Evolutionary conservation across 1,139 yeast species (phyloP).

Genomic region (Pichia sp.): DNA sequence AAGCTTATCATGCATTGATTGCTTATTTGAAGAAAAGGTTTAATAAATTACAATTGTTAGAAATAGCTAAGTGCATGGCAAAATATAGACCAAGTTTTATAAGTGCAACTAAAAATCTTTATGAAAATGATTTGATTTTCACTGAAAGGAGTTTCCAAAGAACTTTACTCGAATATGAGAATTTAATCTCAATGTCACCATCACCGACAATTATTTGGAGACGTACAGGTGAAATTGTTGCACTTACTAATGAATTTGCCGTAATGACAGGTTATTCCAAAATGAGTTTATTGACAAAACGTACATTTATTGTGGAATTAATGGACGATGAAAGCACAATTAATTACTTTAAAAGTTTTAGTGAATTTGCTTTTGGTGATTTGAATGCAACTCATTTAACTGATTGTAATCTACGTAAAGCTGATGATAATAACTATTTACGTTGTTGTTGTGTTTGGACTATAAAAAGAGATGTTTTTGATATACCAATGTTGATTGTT

Average conservation of each 20-base stretch:
- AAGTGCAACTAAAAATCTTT: slow-evolving; percentile 61
- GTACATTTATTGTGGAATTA: slow-evolving; percentile 64
- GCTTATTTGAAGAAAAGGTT: slow-evolving; percentile 49
- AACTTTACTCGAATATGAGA: slow-evolving; percentile 59
- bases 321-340: slow-evolving; percentile 84
- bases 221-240: slow-evolving; percentile 69
- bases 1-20: slow-evolving; percentile 57
- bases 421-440: slow-evolving; percentile 31
- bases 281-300: slow-evolving; percentile 41
- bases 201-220: slow-evolving; percentile 75
- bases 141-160: slow-evolving; percentile 66
- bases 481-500: slow-evolving; percentile 52
- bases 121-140: slow-evolving; percentile 57
- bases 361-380: slow-evolving; percentile 86
- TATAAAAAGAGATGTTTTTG: slow-evolving; percentile 78
- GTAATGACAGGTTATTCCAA: slow-evolving; percentile 52
- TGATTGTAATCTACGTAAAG: slow-evolving; percentile 37
- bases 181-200: slow-evolving; percentile 46
- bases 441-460: slow-evolving; percentile 58
- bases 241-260: slow-evolving; percentile 59
- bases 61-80: slow-evolving; percentile 58
- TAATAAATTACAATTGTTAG: slow-evolving; percentile 42
- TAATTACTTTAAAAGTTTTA: slow-evolving; percentile 79
- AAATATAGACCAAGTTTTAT: slow-evolving; percentile 67
- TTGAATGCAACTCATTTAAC: slow-evolving; percentile 51